Conservation (phyloP, 164 flowering plant genomes). For the Tetrastigma voinierianum region DNA sequence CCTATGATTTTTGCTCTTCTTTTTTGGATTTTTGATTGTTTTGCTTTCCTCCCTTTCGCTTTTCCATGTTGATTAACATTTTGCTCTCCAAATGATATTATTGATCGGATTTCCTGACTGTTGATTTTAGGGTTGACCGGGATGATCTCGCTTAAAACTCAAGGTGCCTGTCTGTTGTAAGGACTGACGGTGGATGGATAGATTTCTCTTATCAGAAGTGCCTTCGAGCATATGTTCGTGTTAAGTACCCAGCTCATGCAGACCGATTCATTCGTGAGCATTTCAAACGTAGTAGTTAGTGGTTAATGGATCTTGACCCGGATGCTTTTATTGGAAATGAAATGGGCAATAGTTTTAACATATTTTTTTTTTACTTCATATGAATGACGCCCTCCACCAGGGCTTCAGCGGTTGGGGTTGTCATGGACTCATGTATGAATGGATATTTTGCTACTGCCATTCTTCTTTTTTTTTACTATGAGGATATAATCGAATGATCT, state of each 20-base stretch:
- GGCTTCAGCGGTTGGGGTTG: no score
- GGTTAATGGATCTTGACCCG: slow-evolving; percentile 8
- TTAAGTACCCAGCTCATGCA: slow-evolving; percentile 75
- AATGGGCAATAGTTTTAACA: neutral
- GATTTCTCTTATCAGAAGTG: slow-evolving; percentile 96
- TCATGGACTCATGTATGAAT: neutral
- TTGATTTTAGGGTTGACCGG: slow-evolving; percentile 62
- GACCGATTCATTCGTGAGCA: slow-evolving; percentile 68
- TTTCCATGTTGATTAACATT: neutral
- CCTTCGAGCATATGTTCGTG: slow-evolving; percentile 67
- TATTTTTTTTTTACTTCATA: no score
- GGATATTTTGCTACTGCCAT: neutral
- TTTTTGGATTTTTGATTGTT: no score
- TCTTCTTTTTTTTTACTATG: neutral
- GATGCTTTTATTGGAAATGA: slow-evolving; percentile 4
- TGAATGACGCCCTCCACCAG: neutral
- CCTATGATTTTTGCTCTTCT: no score
- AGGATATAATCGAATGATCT: neutral
- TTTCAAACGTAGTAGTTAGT: slow-evolving; percentile 60
- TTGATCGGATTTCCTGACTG: neutral
- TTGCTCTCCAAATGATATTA: neutral
- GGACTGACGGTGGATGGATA: slow-evolving; percentile 81
- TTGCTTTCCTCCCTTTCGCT: neutral
- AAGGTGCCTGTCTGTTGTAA: slow-evolving; percentile 83
- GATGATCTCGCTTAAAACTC: slow-evolving; percentile 71